These are phyloP conservation scores for Mortierella antarctica DNA, from an alignment of 192 early-diverging fungal genomes.

Conservation along the genomic window DNA sequence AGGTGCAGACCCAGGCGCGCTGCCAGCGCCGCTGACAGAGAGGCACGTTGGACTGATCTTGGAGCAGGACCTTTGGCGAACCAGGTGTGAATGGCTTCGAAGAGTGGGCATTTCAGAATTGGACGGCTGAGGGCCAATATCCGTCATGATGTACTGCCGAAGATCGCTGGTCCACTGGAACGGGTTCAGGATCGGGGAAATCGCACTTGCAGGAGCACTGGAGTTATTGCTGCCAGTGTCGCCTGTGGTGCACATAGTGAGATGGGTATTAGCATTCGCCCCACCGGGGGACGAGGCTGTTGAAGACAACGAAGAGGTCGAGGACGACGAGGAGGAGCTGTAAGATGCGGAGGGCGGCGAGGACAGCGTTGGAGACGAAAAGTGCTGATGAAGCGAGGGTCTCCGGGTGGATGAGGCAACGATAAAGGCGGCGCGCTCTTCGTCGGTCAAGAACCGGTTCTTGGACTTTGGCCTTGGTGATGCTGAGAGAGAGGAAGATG, in stretches of 20 bases:
- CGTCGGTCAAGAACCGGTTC: not conserved
- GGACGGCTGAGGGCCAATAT: conserved; percentile 47
- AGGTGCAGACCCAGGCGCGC: too few relatives aligned
- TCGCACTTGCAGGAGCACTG: not conserved
- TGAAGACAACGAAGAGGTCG: conserved; percentile 1
- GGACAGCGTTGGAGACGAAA: not conserved
- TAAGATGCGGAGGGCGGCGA: conserved; percentile 2
- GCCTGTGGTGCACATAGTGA: too few relatives aligned
- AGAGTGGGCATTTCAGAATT: conserved; percentile 30
- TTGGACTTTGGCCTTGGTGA: not conserved
- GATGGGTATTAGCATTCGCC: too few relatives aligned
- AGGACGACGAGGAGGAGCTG: conserved; percentile 1
- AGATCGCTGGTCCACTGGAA: conserved; percentile 44
- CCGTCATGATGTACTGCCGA: conserved; percentile 49
- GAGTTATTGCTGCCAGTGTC: too few relatives aligned
- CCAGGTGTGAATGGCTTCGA: conserved; percentile 7
- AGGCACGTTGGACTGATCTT: conserved; percentile 4
- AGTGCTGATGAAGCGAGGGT: conserved; percentile 9
- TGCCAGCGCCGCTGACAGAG: too few relatives aligned
- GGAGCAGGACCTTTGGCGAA: conserved; percentile 30
- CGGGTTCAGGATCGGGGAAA: conserved; percentile 30
- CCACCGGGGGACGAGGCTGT: not conserved
- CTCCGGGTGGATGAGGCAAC: conserved; percentile 12
- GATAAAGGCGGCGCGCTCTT: conserved; percentile 9
- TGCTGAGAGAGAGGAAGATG: not conserved